These are phyloP conservation scores for Tuber microsphaerosporum DNA, from an alignment of 495 filamentous ascomycete species.

Conservation along the genomic window DNA sequence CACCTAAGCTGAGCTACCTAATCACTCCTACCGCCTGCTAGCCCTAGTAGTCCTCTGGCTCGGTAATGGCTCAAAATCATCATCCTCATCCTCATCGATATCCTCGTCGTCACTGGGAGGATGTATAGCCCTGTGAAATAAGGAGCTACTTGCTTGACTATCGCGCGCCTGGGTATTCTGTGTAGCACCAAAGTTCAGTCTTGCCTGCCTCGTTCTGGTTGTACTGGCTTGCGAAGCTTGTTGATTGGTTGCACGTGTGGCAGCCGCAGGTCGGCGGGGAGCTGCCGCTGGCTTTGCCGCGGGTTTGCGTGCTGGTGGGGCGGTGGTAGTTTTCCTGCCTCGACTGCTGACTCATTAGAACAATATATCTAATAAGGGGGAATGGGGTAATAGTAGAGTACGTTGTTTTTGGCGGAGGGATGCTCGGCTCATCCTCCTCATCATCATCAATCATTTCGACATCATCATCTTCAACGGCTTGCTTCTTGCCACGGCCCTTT, in stretches of 20 bases:
- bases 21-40: slow-evolving; percentile 11
- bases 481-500: slow-evolving; percentile 49
- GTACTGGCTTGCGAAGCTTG: slow-evolving; percentile 11
- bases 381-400: slow-evolving; percentile 30
- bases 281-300: slow-evolving; percentile 43
- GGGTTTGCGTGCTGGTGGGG: slow-evolving; percentile 46
- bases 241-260: slow-evolving; percentile 25
- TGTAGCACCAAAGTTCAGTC: slow-evolving; percentile 59
- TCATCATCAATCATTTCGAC: slow-evolving; percentile 46
- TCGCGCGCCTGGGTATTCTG: slow-evolving; percentile 44
- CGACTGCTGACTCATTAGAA: slow-evolving; percentile 41
- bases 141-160: slow-evolving; percentile 46
- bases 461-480: slow-evolving; percentile 52
- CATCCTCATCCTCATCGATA: slow-evolving; percentile 54
- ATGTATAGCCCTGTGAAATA: slow-evolving; percentile 62
- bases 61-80: slow-evolving; percentile 38
- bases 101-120: slow-evolving; percentile 72
- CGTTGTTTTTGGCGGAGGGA: slow-evolving; percentile 49
- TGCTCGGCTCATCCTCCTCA: slow-evolving; percentile 57
- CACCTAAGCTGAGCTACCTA: not conserved
- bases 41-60: slow-evolving; percentile 24
- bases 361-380: slow-evolving; percentile 34
- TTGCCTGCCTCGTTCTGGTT: slow-evolving; percentile 56
- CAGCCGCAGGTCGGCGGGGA: slow-evolving; percentile 44
- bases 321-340: slow-evolving; percentile 45